Evolutionary conservation across 2,329 filamentous ascomycete species (phyloP).

Genomic region (Paramyrothecium sp.): DNA sequence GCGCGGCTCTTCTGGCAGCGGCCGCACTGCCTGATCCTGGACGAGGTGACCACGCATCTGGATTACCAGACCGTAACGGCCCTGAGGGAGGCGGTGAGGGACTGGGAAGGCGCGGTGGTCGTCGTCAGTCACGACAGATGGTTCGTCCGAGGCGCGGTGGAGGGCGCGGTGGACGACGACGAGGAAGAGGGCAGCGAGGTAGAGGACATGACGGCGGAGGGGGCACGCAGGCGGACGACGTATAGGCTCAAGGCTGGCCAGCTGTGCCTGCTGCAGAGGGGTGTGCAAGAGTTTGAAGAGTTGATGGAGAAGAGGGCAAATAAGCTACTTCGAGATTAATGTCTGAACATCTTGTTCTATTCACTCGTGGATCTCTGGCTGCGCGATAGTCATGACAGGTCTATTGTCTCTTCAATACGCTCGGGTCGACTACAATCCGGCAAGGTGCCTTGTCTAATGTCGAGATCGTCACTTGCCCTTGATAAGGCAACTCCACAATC

Average conservation of each 20-base stretch:
- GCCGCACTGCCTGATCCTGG: conserved; percentile 72
- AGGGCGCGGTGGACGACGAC: conserved; percentile 34
- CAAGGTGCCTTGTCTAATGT: conserved; percentile 43
- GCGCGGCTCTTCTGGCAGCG: conserved; percentile 66
- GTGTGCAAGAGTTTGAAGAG: conserved; percentile 65
- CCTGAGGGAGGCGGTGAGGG: conserved; percentile 62
- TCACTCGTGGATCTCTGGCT: too few species aligned
- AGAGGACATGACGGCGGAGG: conserved; percentile 33
- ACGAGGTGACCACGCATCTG: conserved; percentile 82
- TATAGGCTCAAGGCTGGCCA: conserved; percentile 60
- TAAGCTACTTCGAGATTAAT: conserved; percentile 33
- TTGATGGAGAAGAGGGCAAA: conserved; percentile 58
- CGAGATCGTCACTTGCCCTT: conserved; percentile 68
- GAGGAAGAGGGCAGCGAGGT: conserved; percentile 33
- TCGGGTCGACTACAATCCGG: conserved; percentile 40
- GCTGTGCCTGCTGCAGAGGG: conserved; percentile 53
- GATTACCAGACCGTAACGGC: conserved; percentile 80
- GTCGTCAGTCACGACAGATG: conserved; percentile 82
- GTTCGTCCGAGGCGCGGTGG: conserved; percentile 70
- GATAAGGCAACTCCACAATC: conserved; percentile 70
- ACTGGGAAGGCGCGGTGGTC: conserved; percentile 72
- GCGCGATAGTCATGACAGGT: too few species aligned
- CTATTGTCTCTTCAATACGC: conserved; percentile 7
- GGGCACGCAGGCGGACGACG: conserved; percentile 48
- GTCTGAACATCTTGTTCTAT: neutral